Evolutionary conservation across 148 eudicot species (phyloP).

Genomic region (Salicornia ramosissima): DNA sequence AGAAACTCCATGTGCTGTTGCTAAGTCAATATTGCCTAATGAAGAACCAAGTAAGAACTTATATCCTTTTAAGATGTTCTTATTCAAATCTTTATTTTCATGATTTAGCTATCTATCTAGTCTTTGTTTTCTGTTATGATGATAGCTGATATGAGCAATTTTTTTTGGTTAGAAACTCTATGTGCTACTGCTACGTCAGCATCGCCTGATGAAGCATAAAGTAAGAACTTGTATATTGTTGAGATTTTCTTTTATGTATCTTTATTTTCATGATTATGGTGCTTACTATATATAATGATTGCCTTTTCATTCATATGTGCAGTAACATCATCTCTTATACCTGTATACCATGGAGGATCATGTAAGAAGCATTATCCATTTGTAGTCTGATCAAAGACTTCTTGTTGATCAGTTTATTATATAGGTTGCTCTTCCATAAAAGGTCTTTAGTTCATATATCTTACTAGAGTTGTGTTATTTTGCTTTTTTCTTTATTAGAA

Average conservation of each 20-base stretch:
- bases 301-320: constrained; percentile 5
- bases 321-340: constrained; percentile 32
- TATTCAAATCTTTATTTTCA: no score
- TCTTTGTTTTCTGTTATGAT: no score
- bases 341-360: constrained; percentile 20
- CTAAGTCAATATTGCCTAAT: constrained; percentile 28
- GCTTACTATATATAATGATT: neutral
- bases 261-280: neutral
- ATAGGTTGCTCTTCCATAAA: neutral
- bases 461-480: neutral
- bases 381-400: constrained; percentile 1
- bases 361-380: constrained; percentile 31
- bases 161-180: constrained; percentile 27
- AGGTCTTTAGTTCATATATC: neutral
- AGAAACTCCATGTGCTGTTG: constrained; percentile 38
- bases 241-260: neutral
- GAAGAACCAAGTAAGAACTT: constrained; percentile 34
- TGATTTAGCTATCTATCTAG: no score
- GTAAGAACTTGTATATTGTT: constrained; percentile 23
- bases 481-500: neutral
- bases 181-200: constrained; percentile 32
- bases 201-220: constrained; percentile 24
- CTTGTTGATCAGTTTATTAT: neutral
- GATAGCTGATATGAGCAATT: no score
- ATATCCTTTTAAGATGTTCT: no score